Conservation (phyloP, 305 asterid genomes). For the Salvia sclarea region DNA sequence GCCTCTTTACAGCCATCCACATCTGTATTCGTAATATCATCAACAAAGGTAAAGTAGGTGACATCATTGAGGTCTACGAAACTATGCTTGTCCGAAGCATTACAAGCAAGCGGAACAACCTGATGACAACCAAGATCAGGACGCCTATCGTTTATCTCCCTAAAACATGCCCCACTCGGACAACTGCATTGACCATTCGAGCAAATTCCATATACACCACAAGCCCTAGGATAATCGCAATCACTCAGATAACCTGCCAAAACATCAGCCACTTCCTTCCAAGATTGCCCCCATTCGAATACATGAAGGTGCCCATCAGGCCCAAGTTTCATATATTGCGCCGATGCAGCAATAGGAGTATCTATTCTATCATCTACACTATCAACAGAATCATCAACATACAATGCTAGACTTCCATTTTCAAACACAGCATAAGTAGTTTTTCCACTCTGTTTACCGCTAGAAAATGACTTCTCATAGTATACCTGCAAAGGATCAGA, state of each 20-base stretch:
- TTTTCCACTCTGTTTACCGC: constrained; percentile 15
- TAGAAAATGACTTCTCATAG: background rate
- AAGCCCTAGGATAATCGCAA: constrained; percentile 45
- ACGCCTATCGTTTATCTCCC: constrained; percentile 17
- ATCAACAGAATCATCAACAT: background rate
- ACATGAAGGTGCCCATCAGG: constrained; percentile 48
- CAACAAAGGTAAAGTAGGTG: constrained; percentile 37
- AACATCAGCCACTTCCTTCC: constrained; percentile 37
- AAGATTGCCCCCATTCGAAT: constrained; percentile 33
- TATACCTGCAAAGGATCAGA: constrained; percentile 43
- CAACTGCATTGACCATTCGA: constrained; percentile 32
- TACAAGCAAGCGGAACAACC: constrained; percentile 32
- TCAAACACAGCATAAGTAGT: constrained; percentile 31
- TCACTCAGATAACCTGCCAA: constrained; percentile 17
- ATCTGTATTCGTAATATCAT: constrained; percentile 20
- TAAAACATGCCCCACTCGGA: constrained; percentile 38
- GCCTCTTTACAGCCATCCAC: constrained; percentile 38
- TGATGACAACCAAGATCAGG: constrained; percentile 45
- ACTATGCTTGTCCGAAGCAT: constrained; percentile 17
- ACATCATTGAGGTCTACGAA: constrained; percentile 37
- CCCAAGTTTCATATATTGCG: constrained; percentile 44
- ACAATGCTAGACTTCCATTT: constrained; percentile 41
- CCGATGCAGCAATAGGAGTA: constrained; percentile 21
- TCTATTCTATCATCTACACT: background rate
- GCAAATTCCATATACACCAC: constrained; percentile 50